Conservation (phyloP, 768 basidiomycete genomes). For the Leccinum sublutescens region DNA sequence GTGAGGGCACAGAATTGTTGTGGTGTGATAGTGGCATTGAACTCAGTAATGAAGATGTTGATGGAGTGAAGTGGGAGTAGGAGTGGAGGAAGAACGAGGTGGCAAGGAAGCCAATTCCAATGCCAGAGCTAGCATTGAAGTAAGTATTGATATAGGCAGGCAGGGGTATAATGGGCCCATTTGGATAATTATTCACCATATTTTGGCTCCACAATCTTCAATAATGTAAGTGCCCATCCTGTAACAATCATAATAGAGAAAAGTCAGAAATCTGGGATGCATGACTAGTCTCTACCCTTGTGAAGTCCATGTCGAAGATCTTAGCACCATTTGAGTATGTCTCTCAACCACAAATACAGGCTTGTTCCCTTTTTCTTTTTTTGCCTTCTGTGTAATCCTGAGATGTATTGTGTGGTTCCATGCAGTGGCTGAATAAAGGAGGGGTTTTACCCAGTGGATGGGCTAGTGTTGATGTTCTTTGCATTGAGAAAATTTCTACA, state of each 20-base stretch:
- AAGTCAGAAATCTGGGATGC: background rate
- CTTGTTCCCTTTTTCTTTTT: too few species aligned
- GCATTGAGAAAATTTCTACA: too few species aligned
- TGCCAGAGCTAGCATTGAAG: too few species aligned
- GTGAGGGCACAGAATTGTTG: too few species aligned
- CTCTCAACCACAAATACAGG: background rate
- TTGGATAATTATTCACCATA: background rate
- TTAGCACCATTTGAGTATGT: background rate
- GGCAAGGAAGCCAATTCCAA: too few species aligned
- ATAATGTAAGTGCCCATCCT: background rate
- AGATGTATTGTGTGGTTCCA: conserved; percentile 1
- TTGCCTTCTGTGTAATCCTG: background rate
- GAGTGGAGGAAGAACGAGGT: too few species aligned
- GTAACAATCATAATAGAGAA: background rate
- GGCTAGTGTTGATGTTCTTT: background rate
- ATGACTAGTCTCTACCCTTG: conserved; percentile 3
- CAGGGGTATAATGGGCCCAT: too few species aligned
- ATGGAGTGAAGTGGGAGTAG: too few species aligned
- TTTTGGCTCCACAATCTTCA: background rate
- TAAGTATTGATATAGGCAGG: too few species aligned
- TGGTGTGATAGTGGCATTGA: too few species aligned
- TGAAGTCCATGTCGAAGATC: background rate
- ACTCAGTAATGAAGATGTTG: too few species aligned
- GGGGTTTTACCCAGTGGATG: background rate
- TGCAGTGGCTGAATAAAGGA: background rate